phyloP scores from a whole-genome alignment of 345 rosid genomes.

The Acer saccharum region DNA sequence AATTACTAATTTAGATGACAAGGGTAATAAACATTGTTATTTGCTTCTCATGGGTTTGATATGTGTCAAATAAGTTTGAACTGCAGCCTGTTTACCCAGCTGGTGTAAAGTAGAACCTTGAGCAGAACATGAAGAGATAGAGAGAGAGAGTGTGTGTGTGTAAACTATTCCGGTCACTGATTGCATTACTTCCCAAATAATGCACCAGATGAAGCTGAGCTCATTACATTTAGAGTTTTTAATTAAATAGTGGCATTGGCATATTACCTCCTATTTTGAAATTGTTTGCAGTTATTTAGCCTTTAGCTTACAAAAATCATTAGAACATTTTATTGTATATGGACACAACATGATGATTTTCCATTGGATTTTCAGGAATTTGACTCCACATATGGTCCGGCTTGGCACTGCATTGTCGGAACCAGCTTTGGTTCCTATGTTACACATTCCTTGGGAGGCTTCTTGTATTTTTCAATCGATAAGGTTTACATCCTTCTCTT shows the following conservation, averaged over 20 bases:
- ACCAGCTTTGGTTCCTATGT: constrained; percentile 96
- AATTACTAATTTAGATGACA: background rate
- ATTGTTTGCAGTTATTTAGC: background rate
- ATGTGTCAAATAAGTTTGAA: no score
- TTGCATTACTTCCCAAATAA: background rate
- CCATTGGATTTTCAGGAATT: constrained; percentile 62
- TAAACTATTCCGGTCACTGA: no score
- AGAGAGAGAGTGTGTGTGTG: no score
- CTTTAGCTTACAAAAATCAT: background rate
- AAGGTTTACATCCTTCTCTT: constrained; percentile 90
- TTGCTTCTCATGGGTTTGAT: no score
- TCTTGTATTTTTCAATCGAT: constrained; percentile 89
- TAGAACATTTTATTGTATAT: background rate
- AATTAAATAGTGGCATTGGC: background rate
- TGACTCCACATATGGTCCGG: constrained; percentile 84
- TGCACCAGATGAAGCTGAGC: background rate
- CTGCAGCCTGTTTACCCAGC: no score
- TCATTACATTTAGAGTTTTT: background rate
- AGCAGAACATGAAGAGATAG: no score
- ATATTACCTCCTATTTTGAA: background rate
- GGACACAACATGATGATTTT: background rate
- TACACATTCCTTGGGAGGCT: constrained; percentile 90
- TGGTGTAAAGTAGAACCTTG: no score
- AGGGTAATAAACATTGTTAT: no score
- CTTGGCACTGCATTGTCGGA: constrained; percentile 99